Evolutionary conservation across 441 rosid genomes (phyloP), one percentile per base, ranked within the genome.

Genomic region (Adansonia rubrostipa): DNA sequence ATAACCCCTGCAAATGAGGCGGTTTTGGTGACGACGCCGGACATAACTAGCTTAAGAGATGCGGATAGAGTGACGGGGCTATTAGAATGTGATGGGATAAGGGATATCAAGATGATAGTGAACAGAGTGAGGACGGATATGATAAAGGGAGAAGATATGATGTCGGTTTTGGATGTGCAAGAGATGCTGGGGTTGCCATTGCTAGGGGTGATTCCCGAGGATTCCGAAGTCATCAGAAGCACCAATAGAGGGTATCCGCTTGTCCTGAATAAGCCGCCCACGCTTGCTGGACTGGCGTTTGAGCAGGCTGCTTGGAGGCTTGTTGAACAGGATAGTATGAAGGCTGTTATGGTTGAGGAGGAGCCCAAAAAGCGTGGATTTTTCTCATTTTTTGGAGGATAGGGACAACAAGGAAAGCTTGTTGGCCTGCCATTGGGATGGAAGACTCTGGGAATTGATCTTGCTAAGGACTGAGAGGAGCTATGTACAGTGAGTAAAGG

Each of bases 291-390:
- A 20, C 75, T 95, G 89, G 98, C 99, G 0, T 93, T 95, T 9
- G 98, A 95, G 88, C 99, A 95, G 87, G 98, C 99, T 3, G 99
- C 98, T 6, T 95, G 99, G 99, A 89, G 99, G 79, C 92, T 95
- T 20, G 98, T 95, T 20, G 97, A 93, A 88, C 97, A 92, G 87
- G 98, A 95, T 83, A 93, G 93, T 50, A 93, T 95, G 98, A 85
- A 89, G 84, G 97, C 99, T 82, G 99, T 95, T 66, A 89, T 95
- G 97, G 75, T 92, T 33, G 98, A 95, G 87, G 98, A 93, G 79
- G 97, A 92, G 84, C 99, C 99, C 7, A 93, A 95, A 86, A 93
- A 87, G 76, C 89, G 91, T 0, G 96, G 99, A 0, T 90, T 92
- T 71, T 93, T 96, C 91, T 93, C 99, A 0, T 92, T 93, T 78